Conservation (phyloP, 306 rosid species). For the Mimosa pudica region DNA sequence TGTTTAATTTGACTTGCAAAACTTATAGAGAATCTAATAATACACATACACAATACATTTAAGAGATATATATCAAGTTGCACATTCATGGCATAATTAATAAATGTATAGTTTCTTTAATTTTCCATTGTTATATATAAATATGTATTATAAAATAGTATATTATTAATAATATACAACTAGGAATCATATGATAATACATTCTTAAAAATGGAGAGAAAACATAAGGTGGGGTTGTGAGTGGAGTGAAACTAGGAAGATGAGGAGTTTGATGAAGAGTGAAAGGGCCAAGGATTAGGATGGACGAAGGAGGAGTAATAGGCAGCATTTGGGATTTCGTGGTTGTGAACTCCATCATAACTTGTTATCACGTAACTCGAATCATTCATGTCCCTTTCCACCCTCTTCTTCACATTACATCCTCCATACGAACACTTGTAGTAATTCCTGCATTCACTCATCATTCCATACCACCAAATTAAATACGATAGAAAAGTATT, state of each 20-base stretch:
- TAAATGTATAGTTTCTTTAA: no score
- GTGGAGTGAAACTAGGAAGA: neutral
- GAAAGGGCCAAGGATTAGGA: constrained; percentile 28
- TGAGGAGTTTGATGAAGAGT: constrained; percentile 7
- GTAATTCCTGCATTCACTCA: constrained; percentile 57
- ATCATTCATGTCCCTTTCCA: constrained; percentile 79
- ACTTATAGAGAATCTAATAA: no score
- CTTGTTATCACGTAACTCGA: constrained; percentile 77
- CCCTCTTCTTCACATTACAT: constrained; percentile 80
- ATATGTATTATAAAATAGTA: no score
- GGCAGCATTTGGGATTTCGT: constrained; percentile 52
- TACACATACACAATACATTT: no score
- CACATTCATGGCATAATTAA: no score
- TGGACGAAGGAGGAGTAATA: constrained; percentile 35
- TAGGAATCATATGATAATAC: neutral
- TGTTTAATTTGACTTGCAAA: no score
- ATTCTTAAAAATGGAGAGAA: neutral
- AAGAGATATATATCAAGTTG: no score
- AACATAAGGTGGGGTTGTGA: neutral
- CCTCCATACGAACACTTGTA: constrained; percentile 80
- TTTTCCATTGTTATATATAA: no score
- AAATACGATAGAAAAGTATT: neutral
- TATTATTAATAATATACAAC: neutral
- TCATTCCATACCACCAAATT: neutral
- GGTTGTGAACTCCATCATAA: constrained; percentile 83